Evolutionary conservation across 2,329 filamentous ascomycete species (phyloP), one percentile per base, ranked within the genome.

Genomic region (Alternaria dauci): DNA sequence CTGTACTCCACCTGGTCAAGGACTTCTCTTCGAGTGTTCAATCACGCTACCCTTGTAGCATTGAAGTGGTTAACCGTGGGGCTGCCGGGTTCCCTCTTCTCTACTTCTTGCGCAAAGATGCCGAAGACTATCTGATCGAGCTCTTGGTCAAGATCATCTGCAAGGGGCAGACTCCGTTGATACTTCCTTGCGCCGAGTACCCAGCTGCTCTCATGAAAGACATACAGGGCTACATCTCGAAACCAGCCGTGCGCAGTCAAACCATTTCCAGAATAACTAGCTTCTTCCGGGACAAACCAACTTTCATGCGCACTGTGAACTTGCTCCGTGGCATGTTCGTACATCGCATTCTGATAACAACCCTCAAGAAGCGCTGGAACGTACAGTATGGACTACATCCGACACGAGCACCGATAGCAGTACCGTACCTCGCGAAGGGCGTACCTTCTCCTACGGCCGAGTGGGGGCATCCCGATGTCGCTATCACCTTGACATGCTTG

Each of bases 391-490:
- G 81, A 0, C 63, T 82, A 0, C 72, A 80, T 57, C 71, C 85
- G 0, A 46, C 62, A 0, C 81, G 90, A 14, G 80, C 83, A 41
- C 87, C 87, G 0, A 84, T 91, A 5, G 89, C 89, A 0, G 90
- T 92, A 0, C 90, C 72, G 42, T 92, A 2, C 87, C 61, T 70
- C 20, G 88, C 89, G 0, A 91, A 92, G 61, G 89, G 88, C 1
- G 81, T 85, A 0, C 89, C 90, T 0, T 85, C 84, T 0, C 83
- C 86, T 1, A 83, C 86, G 7, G 85, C 89, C 0, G 89, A 93
- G 70, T 93, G 85, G 73, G 88, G 89, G 0, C 89, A 93, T 64
- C 88, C 89, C 0, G 86, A 93, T 71, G 88, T 77, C 1, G 70
- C 73, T 1, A 78, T 79, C 36, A 63, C 75, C n/a, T 51, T 79